Conservation (phyloP, 2,329 filamentous ascomycete genomes). For the Ceratocystis cubensis region DNA sequence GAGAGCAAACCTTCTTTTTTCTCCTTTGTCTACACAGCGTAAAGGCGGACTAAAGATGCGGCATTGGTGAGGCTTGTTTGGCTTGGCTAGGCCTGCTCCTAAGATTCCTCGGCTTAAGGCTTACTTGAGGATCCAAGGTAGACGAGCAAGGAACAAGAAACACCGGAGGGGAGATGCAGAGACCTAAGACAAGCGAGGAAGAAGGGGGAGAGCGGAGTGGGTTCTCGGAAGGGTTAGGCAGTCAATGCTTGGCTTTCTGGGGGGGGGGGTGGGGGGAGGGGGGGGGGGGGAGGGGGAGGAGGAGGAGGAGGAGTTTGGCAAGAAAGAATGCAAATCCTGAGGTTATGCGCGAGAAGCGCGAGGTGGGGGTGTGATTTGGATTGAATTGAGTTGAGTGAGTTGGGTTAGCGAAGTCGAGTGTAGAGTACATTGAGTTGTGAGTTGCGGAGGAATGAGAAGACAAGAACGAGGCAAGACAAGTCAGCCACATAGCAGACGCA, state of each 20-base stretch:
- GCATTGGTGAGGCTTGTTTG: not conserved
- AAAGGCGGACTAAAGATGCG: not conserved
- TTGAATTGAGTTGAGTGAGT: not conserved
- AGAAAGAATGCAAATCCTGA: not conserved
- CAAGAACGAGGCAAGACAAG: not conserved
- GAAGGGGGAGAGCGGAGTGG: not conserved
- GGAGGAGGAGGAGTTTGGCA: not conserved
- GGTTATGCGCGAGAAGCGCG: conserved; percentile 5
- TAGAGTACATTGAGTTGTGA: not conserved
- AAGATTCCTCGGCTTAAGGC: too few relatives aligned
- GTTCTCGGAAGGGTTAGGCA: not conserved
- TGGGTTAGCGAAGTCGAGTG: not conserved
- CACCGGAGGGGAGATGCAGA: not conserved
- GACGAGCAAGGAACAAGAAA: not conserved
- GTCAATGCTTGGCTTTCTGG: not conserved
- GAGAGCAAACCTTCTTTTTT: too few relatives aligned
- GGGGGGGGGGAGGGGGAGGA: too few relatives aligned
- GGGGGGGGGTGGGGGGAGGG: too few relatives aligned
- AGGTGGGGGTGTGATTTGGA: not conserved
- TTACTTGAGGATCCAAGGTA: not conserved
- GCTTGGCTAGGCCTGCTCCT: too few relatives aligned
- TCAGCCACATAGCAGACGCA: too few relatives aligned
- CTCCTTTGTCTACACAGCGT: too few relatives aligned
- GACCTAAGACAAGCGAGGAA: not conserved
- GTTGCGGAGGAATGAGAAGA: not conserved